Evolutionary conservation across 1,284 basidiomycete species (phyloP).

Genomic region (Coniophora puteana): DNA sequence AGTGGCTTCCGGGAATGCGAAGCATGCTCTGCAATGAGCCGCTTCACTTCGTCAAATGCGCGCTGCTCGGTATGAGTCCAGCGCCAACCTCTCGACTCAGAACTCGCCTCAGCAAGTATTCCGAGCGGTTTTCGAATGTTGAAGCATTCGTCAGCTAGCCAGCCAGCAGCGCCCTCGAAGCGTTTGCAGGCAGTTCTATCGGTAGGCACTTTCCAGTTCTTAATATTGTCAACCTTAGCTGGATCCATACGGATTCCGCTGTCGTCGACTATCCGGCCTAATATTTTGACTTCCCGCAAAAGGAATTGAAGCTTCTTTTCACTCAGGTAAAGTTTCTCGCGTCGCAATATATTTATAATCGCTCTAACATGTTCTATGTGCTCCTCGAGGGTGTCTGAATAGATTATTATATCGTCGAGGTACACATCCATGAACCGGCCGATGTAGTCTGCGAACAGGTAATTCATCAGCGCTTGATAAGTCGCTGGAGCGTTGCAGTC

Average conservation of each 20-base stretch:
- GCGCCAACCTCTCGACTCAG: slow-evolving; percentile 20
- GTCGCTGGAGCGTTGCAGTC: slow-evolving; percentile 26
- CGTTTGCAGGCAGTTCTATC: slow-evolving; percentile 21
- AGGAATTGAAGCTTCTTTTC: slow-evolving; percentile 27
- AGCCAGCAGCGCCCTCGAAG: slow-evolving; percentile 29
- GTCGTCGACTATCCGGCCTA: slow-evolving; percentile 30
- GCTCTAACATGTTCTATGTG: slow-evolving; percentile 27
- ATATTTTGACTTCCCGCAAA: slow-evolving; percentile 20
- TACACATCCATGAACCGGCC: slow-evolving; percentile 21
- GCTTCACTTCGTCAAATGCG: slow-evolving; percentile 33
- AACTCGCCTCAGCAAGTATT: slow-evolving; percentile 21
- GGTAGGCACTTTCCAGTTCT: slow-evolving; percentile 29
- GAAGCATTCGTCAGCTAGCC: slow-evolving; percentile 26
- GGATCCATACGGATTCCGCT: slow-evolving; percentile 36
- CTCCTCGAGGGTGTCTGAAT: slow-evolving; percentile 28
- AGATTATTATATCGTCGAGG: slow-evolving; percentile 33
- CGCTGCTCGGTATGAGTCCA: slow-evolving; percentile 31
- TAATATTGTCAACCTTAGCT: slow-evolving; percentile 29
- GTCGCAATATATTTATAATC: slow-evolving; percentile 24
- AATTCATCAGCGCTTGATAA: slow-evolving; percentile 28
- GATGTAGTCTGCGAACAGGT: slow-evolving; percentile 23
- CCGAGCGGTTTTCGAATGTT: slow-evolving; percentile 27
- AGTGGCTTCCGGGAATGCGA: slow-evolving; percentile 23
- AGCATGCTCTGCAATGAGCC: slow-evolving; percentile 9
- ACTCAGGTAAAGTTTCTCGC: slow-evolving; percentile 26